phyloP scores from a whole-genome alignment of 1,284 basidiomycete genomes.

The Apiotrichum mycotoxinovorans region DNA sequence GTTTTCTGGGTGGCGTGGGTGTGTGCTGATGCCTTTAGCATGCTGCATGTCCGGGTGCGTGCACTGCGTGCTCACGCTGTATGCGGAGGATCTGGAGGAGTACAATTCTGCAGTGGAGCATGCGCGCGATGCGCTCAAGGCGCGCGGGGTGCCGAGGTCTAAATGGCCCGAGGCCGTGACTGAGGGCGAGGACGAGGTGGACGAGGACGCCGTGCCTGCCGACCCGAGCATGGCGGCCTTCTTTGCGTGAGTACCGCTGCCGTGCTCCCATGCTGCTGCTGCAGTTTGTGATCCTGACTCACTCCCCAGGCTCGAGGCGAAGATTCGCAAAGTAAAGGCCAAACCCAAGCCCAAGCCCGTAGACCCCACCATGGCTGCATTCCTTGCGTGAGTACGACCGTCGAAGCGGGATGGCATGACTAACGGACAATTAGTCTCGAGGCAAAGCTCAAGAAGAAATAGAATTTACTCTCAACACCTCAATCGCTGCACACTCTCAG shows the following conservation, averaged over 20 bases:
- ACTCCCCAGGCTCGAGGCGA: slow-evolving; percentile 7
- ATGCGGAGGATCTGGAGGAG: slow-evolving; percentile 68
- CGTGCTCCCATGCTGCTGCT: neutral
- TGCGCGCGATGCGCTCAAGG: slow-evolving; percentile 57
- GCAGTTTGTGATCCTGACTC: neutral
- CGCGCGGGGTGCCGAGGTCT: slow-evolving; percentile 55
- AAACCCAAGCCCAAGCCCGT: slow-evolving; percentile 1
- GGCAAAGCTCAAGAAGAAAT: slow-evolving; percentile 7
- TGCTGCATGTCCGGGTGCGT: slow-evolving; percentile 92
- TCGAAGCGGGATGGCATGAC: neutral
- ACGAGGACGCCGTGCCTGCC: neutral
- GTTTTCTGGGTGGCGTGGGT: too few species aligned
- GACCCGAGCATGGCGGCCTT: slow-evolving; percentile 22
- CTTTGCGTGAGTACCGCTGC: slow-evolving; percentile 14
- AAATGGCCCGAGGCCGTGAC: slow-evolving; percentile 63
- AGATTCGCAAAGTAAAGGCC: neutral
- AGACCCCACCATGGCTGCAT: slow-evolving; percentile 35
- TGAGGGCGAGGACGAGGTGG: slow-evolving; percentile 13
- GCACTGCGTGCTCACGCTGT: slow-evolving; percentile 80
- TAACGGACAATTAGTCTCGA: slow-evolving; percentile 5
- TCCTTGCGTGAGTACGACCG: slow-evolving; percentile 23
- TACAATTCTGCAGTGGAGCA: slow-evolving; percentile 60
- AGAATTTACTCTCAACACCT: too few species aligned
- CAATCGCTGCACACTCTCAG: too few species aligned
- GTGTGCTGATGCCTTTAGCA: slow-evolving; percentile 48